Evolutionary conservation across 2,329 filamentous ascomycete species (phyloP).

Genomic region (Incumbomyces lentus): DNA sequence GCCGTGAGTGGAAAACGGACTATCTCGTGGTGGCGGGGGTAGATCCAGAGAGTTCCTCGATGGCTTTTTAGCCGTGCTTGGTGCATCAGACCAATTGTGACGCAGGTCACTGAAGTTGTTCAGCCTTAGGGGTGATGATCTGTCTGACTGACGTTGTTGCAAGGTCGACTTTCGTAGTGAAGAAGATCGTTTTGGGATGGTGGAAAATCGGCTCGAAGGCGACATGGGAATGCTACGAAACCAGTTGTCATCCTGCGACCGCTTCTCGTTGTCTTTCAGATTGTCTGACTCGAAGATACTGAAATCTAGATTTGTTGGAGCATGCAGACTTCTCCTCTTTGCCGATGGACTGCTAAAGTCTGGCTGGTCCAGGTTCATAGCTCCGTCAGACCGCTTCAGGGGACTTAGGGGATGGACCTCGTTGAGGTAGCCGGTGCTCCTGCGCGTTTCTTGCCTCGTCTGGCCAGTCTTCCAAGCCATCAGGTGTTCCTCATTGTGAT

Average conservation of each 20-base stretch:
- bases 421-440: conserved; percentile 34
- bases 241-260: conserved; percentile 23
- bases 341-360: conserved; percentile 75
- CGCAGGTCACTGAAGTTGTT: conserved; percentile 34
- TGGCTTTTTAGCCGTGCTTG: conserved; percentile 50
- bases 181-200: conserved; percentile 58
- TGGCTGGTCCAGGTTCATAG: conserved; percentile 71
- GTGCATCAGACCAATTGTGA: conserved; percentile 30
- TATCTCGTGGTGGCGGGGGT: conserved; percentile 54
- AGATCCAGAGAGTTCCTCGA: conserved; percentile 70
- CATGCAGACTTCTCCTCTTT: conserved; percentile 81
- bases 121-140: conserved; percentile 43
- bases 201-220: conserved; percentile 35
- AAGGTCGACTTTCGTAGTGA: conserved; percentile 79
- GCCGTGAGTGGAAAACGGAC: conserved; percentile 50
- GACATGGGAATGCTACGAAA: conserved; percentile 23
- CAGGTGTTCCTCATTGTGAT: conserved; percentile 12
- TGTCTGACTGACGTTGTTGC: conserved; percentile 68
- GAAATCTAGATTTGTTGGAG: conserved; percentile 54
- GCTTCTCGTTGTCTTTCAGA: conserved; percentile 22
- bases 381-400: conserved; percentile 77
- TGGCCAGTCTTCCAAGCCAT: conserved; percentile 26
- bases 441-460: conserved; percentile 40
- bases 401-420: conserved; percentile 56
- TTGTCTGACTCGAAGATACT: conserved; percentile 59